Conservation (phyloP, 2,329 filamentous ascomycete genomes). For the Alternaria sp. region DNA sequence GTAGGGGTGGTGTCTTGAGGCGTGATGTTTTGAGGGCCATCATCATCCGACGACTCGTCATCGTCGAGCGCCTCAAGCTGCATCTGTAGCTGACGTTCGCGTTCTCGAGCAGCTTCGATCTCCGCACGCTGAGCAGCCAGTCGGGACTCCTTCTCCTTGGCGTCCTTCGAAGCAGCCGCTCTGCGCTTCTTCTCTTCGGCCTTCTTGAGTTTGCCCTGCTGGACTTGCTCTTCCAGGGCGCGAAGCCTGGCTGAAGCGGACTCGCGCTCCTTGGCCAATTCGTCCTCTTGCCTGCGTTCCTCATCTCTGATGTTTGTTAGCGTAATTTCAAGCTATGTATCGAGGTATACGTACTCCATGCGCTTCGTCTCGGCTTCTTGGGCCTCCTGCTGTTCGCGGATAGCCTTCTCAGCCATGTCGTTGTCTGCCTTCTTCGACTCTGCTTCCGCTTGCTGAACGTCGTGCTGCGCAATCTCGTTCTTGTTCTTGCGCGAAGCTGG, state of each 20-base stretch:
- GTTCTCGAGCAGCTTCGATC: slow-evolving; percentile 87
- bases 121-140: slow-evolving; percentile 86
- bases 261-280: slow-evolving; percentile 78
- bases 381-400: slow-evolving; percentile 74
- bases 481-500: slow-evolving; percentile 73
- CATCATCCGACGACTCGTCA: slow-evolving; percentile 72
- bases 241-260: slow-evolving; percentile 82
- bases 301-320: slow-evolving; percentile 65
- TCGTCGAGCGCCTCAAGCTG: slow-evolving; percentile 83
- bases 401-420: slow-evolving; percentile 59
- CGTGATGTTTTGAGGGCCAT: slow-evolving; percentile 74
- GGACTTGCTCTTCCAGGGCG: slow-evolving; percentile 91
- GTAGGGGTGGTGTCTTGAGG: slow-evolving; percentile 66
- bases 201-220: slow-evolving; percentile 91
- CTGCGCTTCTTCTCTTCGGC: slow-evolving; percentile 93
- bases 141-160: slow-evolving; percentile 86
- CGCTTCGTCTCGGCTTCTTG: slow-evolving; percentile 75
- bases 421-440: slow-evolving; percentile 67
- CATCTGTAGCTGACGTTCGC: slow-evolving; percentile 85
- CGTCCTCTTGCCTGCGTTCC: slow-evolving; percentile 77
- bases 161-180: slow-evolving; percentile 84
- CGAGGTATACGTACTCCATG: slow-evolving; percentile 74
- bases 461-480: slow-evolving; percentile 64
- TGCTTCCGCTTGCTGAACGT: slow-evolving; percentile 58
- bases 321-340: background rate